phyloP scores from a whole-genome alignment of 371 early-diverging fungal species.

The Actinomortierella ambigua region DNA sequence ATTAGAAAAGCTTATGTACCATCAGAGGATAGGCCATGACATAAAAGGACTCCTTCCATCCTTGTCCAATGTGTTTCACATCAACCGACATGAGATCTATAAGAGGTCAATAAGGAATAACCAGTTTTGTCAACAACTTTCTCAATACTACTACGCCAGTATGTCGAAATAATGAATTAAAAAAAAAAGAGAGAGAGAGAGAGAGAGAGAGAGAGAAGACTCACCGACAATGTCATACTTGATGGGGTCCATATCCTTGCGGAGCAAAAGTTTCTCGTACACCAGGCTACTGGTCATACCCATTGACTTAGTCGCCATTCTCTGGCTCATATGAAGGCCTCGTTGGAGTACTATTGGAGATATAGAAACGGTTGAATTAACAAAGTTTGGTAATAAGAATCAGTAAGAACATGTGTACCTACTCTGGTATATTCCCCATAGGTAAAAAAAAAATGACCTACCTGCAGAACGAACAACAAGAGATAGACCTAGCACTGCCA shows the following conservation, averaged over 20 bases:
- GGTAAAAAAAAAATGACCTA: too few species aligned
- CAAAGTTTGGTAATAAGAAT: too few species aligned
- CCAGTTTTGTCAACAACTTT: too few species aligned
- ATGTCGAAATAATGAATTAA: too few species aligned
- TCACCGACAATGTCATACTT: constrained; percentile 42
- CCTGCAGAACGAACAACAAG: constrained; percentile 33
- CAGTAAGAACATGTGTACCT: too few species aligned
- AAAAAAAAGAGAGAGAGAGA: background rate
- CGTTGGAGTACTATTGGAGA: constrained; percentile 24
- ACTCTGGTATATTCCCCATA: too few species aligned
- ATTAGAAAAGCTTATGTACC: background rate
- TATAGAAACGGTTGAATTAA: background rate
- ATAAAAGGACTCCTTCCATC: constrained; percentile 36
- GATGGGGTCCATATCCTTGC: constrained; percentile 44
- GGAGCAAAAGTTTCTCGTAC: constrained; percentile 39
- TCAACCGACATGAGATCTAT: constrained; percentile 35
- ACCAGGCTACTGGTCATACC: constrained; percentile 35
- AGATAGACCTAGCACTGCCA: constrained; percentile 19
- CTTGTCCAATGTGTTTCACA: constrained; percentile 40
- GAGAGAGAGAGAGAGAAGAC: background rate
- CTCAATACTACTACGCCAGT: too few species aligned
- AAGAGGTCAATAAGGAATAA: too few species aligned
- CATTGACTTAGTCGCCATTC: constrained; percentile 41
- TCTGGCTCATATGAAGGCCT: constrained; percentile 41
- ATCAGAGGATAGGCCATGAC: constrained; percentile 32